Evolutionary conservation across 164 flowering plant genomes (phyloP), one percentile per base, ranked within the genome.

Genomic region (Kalanchoe fedtschenkoi): DNA sequence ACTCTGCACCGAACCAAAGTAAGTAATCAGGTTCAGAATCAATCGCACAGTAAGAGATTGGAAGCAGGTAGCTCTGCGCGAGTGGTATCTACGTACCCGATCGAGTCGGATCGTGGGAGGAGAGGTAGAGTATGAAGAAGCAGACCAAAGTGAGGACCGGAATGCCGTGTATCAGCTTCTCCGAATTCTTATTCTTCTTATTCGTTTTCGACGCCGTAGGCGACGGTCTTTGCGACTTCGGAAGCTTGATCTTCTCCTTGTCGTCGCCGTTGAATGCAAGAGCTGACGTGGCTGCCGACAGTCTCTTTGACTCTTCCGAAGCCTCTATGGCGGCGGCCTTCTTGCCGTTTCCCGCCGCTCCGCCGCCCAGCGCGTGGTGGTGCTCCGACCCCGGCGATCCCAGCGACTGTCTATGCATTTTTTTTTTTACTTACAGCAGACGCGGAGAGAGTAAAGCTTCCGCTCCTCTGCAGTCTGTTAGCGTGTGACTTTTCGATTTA

Each of bases 91-190:
- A 0, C 0, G 41, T 69, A 87, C 93, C 89, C 63, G 75, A 70
- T 55, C 37, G 85, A 34, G 88, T 69, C 15, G 95, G 95, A 62
- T 66, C 68, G 71, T 84, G 81, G 39, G 95, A 87, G 61, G 65
- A 71, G 73, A 87, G 82, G 61, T 78, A 87, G 58, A 87, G 89
- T 62, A 84, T 34, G 66, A 84, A 74, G 69, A 87, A 77, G 72
- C 90, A 87, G 68, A 81, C 21, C 61, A 87, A 60, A 0, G 76
- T 82, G 62, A 87, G 82, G 29, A 83, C 29, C 0, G 95, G 95
- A 16, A 85, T 81, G 56, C 79, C 67, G 70, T 87, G 95, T 47
- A 87, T 75, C 56, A 75, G 72, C 75, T 65, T 61, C 77, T 47
- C 65, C 68, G 68, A 72, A 80, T 9, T 71, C 19, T 0, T 39